Conservation (phyloP, 805 yeast species). For the Cyberlindnera xylosilytica region DNA sequence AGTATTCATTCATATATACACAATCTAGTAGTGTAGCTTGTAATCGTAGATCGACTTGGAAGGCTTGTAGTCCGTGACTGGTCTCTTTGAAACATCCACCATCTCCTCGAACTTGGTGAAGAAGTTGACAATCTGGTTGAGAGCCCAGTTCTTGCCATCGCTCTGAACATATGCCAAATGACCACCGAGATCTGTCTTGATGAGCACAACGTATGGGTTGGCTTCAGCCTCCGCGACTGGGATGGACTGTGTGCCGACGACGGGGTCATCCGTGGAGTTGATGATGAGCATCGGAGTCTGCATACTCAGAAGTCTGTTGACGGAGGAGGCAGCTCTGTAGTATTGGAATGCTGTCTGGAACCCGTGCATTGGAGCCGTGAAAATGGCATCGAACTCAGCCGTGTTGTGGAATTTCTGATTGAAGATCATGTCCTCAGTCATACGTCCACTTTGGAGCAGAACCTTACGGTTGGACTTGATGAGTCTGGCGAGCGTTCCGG, state of each 20-base stretch:
- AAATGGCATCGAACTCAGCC: constrained; percentile 56
- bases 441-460: constrained; percentile 30
- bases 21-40: constrained; percentile 16
- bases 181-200: constrained; percentile 66
- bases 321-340: constrained; percentile 64
- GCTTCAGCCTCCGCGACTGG: constrained; percentile 47
- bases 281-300: constrained; percentile 62
- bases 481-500: constrained; percentile 39
- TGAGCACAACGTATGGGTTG: constrained; percentile 58
- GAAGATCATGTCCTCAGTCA: constrained; percentile 35
- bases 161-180: constrained; percentile 54
- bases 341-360: constrained; percentile 60
- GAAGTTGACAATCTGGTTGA: constrained; percentile 38
- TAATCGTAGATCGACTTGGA: constrained; percentile 16
- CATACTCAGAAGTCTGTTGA: constrained; percentile 50
- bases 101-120: constrained; percentile 36
- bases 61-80: constrained; percentile 18
- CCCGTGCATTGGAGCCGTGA: constrained; percentile 62
- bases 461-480: constrained; percentile 42
- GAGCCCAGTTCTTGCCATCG: constrained; percentile 47
- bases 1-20: too few relatives aligned
- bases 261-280: constrained; percentile 66
- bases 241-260: constrained; percentile 47
- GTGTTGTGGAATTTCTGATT: constrained; percentile 36
- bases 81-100: constrained; percentile 26